A percentile compares a stretch with the other conserved stretches of the same genome.
Evolutionary conservation across 306 rosid genomes (phyloP).

Genomic region (Vigna radiata): DNA sequence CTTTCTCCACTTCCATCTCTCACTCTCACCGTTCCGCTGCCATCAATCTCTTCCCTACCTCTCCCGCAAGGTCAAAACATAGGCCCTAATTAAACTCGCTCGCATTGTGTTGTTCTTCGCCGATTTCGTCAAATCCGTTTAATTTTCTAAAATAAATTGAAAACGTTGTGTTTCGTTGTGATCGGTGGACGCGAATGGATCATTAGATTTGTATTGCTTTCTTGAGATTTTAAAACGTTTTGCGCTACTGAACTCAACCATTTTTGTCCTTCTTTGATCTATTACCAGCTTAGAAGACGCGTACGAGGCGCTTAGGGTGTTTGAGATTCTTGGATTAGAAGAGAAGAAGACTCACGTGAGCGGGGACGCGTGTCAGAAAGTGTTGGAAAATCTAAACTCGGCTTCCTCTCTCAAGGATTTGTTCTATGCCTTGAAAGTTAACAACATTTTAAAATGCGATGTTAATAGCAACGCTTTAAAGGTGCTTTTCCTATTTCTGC

Average conservation of each 20-base stretch:
- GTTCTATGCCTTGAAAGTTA: conserved; percentile 76
- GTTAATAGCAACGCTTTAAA: conserved; percentile 57
- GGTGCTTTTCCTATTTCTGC: conserved; percentile 52
- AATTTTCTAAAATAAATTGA: background rate
- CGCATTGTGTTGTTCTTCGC: background rate
- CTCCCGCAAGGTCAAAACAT: conserved; percentile 61
- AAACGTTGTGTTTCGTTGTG: conserved; percentile 13
- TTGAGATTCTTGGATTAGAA: conserved; percentile 69
- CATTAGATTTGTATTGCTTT: background rate
- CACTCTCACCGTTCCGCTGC: conserved; percentile 88
- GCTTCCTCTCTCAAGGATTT: conserved; percentile 68
- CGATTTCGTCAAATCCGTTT: conserved; percentile 4
- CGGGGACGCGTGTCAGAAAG: conserved; percentile 60
- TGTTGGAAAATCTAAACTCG: conserved; percentile 64
- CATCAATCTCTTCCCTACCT: conserved; percentile 61
- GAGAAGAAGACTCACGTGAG: conserved; percentile 60
- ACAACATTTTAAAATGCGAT: conserved; percentile 65
- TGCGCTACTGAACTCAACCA: conserved; percentile 9
- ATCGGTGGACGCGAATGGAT: conserved; percentile 1
- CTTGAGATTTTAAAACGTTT: background rate
- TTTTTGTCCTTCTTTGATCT: conserved; percentile 8
- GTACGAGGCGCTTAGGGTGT: conserved; percentile 75
- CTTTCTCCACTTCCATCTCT: conserved; percentile 68
- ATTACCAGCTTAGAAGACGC: conserved; percentile 80
- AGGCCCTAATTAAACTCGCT: conserved; percentile 49